Evolutionary conservation across 352 stramenopile species (phyloP), one percentile per base, ranked within the genome.

Genomic region (Phytophthora constricta): DNA sequence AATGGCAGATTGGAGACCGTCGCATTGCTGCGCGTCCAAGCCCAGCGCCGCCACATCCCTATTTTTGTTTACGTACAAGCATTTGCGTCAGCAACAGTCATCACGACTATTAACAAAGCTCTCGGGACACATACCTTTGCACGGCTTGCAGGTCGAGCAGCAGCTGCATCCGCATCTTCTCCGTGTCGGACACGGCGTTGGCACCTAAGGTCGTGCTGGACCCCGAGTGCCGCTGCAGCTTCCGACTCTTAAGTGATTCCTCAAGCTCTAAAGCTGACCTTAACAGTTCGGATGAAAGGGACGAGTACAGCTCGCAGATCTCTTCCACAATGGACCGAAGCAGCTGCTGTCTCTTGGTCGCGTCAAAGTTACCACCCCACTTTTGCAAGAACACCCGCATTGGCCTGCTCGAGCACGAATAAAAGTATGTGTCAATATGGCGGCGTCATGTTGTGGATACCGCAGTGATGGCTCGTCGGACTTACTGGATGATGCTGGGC

Each of bases 161-260:
- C 43, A 96, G 49, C 60, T 96, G 89, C 58, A 87, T 72, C 8
- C 83, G 84, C 89, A 96, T 96, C 55, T 96, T 96, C 54, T 92
- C 81, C 34, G 89, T 94, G 71, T 96, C 89, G 4, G 83, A 92
- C 33, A 95, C 23, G 4, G 71, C 57, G 13, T 80, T 75, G 9
- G 58, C 61, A 3, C 28, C 50, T 14, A 56, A 33, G 0, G 64
- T 58, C 5, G 64, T 57, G 27, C 67, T 79, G 9, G 51, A 68
- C 4, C 73, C 62, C 5, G 69, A 59, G 20, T 83, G 70, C 14
- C 87, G 86, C 68, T 96, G 86, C 46, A 92, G 68, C 61, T 96
- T 96, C 33, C 89, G 85, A 61, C 83, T 94, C 49, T 94, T 96
- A n/a, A 96, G 76, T 9, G 89, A 96, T 23, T 95, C 86, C 60